Evolutionary conservation across 352 stramenopile genomes (phyloP).

Genomic region (Phytophthora macrochlamydospora): DNA sequence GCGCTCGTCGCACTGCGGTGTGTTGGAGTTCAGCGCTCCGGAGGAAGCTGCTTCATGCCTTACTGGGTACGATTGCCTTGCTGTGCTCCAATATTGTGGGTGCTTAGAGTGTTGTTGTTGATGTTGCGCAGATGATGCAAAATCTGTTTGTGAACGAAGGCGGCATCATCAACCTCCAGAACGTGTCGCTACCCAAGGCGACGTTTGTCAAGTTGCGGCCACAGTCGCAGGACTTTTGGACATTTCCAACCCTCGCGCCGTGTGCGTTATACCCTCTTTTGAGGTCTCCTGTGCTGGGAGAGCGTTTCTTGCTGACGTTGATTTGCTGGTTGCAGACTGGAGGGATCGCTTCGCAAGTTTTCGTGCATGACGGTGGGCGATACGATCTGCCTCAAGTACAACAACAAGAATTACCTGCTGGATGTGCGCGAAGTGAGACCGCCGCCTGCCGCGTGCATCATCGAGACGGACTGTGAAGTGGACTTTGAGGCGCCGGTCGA

Average conservation of each 20-base stretch:
- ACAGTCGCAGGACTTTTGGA: conserved; percentile 99
- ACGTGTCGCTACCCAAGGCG: conserved; percentile 95
- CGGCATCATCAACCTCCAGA: conserved; percentile 96
- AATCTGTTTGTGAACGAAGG: conserved; percentile 96
- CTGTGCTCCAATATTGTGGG: not conserved
- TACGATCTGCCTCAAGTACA: conserved; percentile 99
- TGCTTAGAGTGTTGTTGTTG: not conserved
- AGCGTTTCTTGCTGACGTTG: not conserved
- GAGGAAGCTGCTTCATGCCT: conserved; percentile 98
- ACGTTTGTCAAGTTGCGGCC: conserved; percentile 99
- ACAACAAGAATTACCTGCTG: conserved; percentile 98
- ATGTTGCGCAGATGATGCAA: conserved; percentile 95
- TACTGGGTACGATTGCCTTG: conserved; percentile 92
- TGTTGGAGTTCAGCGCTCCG: conserved; percentile 98
- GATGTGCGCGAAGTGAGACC: conserved; percentile 98
- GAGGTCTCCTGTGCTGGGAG: not conserved
- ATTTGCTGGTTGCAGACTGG: conserved; percentile 43
- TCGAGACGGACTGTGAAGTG: conserved; percentile 99
- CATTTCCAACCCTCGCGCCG: conserved; percentile 97
- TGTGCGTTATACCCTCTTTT: conserved; percentile 78
- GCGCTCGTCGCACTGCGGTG: conserved; percentile 96
- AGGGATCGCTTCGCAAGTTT: conserved; percentile 88
- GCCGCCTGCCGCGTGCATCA: conserved; percentile 96
- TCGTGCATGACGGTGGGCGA: conserved; percentile 98
- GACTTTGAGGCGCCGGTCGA: conserved; percentile 97